phyloP scores from a whole-genome alignment of 2,329 filamentous ascomycete genomes.

The Xylariaceae sp. region DNA sequence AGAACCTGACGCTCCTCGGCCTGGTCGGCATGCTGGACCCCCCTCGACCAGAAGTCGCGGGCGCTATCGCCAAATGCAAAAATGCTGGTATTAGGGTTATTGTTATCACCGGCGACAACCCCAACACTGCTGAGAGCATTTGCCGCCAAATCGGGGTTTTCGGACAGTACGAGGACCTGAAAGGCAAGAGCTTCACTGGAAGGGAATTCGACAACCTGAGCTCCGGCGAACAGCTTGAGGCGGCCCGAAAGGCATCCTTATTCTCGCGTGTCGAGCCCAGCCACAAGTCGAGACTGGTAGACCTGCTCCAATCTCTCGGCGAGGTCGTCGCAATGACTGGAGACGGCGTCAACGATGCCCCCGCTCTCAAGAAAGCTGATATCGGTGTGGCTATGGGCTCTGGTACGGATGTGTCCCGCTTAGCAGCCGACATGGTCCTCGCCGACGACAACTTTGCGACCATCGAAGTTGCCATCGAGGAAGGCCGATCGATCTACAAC shows the following conservation, averaged over 20 bases:
- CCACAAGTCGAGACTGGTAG: conserved; percentile 97
- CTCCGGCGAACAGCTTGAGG: conserved; percentile 71
- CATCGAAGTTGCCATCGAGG: conserved; percentile 91
- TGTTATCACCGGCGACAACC: conserved; percentile 97
- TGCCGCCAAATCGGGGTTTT: conserved; percentile 97
- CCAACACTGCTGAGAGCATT: conserved; percentile 94
- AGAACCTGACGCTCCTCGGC: conserved; percentile 88
- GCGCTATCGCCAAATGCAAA: conserved; percentile 81
- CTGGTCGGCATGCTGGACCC: conserved; percentile 96
- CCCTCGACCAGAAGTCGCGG: conserved; percentile 82
- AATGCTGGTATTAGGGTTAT: conserved; percentile 93
- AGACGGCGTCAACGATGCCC: conserved; percentile 96
- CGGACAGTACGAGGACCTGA: conserved; percentile 69
- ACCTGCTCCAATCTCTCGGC: conserved; percentile 84
- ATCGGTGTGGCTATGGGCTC: conserved; percentile 99
- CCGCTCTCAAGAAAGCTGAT: conserved; percentile 95
- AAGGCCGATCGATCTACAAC: conserved; percentile 97
- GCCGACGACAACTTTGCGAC: conserved; percentile 99
- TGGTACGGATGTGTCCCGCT: conserved; percentile 91
- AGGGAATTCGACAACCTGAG: conserved; percentile 86
- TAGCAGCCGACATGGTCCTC: conserved; percentile 97
- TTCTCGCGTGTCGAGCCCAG: conserved; percentile 94
- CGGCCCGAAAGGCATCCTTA: conserved; percentile 76
- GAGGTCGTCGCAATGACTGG: conserved; percentile 99
- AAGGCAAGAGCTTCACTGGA: conserved; percentile 90